Conservation (phyloP, 163 green algal genomes). For the Chlorella variabilis region DNA sequence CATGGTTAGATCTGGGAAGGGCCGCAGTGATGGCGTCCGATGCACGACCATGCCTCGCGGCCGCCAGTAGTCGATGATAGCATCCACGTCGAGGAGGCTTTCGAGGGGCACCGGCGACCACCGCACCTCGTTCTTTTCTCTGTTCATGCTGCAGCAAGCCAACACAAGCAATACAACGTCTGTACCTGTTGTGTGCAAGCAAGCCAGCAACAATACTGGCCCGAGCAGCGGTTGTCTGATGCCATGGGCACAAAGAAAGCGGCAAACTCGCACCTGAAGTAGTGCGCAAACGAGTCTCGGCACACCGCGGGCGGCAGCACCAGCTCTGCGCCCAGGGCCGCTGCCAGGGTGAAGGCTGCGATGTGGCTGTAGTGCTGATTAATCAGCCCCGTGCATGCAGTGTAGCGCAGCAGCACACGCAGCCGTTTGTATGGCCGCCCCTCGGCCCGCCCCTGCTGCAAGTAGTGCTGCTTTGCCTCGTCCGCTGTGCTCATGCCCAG, state of each 20-base stretch:
- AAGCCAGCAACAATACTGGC: neutral
- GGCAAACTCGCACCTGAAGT: slow-evolving; percentile 57
- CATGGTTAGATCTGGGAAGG: slow-evolving; percentile 73
- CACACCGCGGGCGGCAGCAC: slow-evolving; percentile 74
- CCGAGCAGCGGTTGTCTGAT: no score
- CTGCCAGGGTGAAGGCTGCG: slow-evolving; percentile 65
- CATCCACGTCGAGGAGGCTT: slow-evolving; percentile 68
- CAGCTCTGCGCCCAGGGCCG: slow-evolving; percentile 69
- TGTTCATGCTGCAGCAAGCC: slow-evolving; percentile 48
- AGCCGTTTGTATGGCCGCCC: slow-evolving; percentile 61
- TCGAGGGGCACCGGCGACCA: slow-evolving; percentile 66
- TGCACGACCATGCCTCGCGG: slow-evolving; percentile 51
- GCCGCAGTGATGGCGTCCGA: slow-evolving; percentile 50
- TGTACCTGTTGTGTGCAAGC: no score
- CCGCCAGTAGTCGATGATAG: slow-evolving; percentile 53
- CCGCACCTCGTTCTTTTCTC: slow-evolving; percentile 73
- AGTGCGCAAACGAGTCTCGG: slow-evolving; percentile 71
- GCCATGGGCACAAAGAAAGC: no score
- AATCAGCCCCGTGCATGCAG: slow-evolving; percentile 78
- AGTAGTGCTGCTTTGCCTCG: slow-evolving; percentile 64
- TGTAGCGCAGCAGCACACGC: slow-evolving; percentile 74
- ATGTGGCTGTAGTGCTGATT: slow-evolving; percentile 86
- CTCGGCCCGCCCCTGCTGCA: slow-evolving; percentile 47
- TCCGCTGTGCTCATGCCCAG: slow-evolving; percentile 53
- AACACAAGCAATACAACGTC: no score